Evolutionary conservation across 257 asterid genomes (phyloP), one percentile per base, ranked within the genome.

Genomic region (Nicotiana tomentosiformis): DNA sequence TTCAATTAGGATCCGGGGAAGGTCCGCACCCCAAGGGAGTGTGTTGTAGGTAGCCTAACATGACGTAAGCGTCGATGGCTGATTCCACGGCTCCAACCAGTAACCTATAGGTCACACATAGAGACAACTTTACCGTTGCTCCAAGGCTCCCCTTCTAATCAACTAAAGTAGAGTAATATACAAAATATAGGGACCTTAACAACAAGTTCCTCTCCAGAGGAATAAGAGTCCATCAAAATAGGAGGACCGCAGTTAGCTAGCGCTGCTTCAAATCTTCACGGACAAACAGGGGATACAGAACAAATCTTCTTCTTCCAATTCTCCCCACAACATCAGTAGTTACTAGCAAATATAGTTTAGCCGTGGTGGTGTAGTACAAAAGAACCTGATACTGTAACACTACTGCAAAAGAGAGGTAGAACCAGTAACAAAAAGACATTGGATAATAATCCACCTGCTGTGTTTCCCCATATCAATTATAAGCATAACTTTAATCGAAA

Each of bases 161-260:
- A 43, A 43, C 49, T 11, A 43, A 8, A 43, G 3, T 82, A 33
- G 14, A 66, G 72, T 76, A 35, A 72, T 70, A n/a, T 23, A 46
- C 14, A 12, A 72, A 72, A 69, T 15, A 76, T 43, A 46, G 61
- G 80, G 84, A 95, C 99, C 97, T 95, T 95, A 84, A 91, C 81
- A 55, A 90, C 80, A 72, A 88, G 92, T 77, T 95, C 99, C 87
- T 95, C 98, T 84, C 97, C 99, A 67, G 98, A 94, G 46, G 97
- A 95, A 86, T 89, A 89, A 79, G 89, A 84, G 90, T 94, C 98
- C 99, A 95, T 95, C 88, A 84, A 84, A 83, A 90, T 80, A 82
- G 18, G 68, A 18, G 87, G 86, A 82, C 84, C 82, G 72, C 82
- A 74, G 85, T 43, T 35, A 46, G 77, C 83, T 84, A 83, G n/a